A percentile compares a stretch with the other conserved stretches of the same genome.
Evolutionary conservation across 129 eudicot species (phyloP).

Genomic region (Gnaphalium uliginosum): DNA sequence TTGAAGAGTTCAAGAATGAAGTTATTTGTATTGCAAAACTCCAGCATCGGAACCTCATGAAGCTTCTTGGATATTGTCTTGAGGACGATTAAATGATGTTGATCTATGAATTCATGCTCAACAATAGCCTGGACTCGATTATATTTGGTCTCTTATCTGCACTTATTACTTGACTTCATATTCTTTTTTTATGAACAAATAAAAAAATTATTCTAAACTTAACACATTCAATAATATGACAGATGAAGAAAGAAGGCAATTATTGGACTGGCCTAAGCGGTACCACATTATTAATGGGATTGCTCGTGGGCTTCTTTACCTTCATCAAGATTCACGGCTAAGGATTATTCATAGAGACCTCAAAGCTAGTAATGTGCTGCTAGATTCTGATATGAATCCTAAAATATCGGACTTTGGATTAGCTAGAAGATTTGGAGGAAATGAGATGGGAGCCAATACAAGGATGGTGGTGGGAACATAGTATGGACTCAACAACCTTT

Average conservation of each 20-base stretch:
- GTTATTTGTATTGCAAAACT: conserved; percentile 38
- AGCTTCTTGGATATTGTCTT: conserved; percentile 52
- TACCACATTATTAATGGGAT: conserved; percentile 45
- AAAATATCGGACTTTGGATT: conserved; percentile 53
- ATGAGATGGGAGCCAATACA: conserved; percentile 36
- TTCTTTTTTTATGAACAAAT: no score
- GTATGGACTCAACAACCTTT: conserved; percentile 10
- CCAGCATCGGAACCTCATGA: conserved; percentile 52
- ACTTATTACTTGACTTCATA: no score
- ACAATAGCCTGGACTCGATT: not conserved
- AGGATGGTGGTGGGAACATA: conserved; percentile 47
- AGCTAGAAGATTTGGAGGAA: conserved; percentile 44
- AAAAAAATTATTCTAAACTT: not conserved
- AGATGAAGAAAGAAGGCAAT: conserved; percentile 23
- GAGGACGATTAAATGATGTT: conserved; percentile 48
- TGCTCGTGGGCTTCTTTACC: conserved; percentile 49
- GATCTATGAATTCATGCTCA: conserved; percentile 56
- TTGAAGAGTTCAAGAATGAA: conserved; percentile 49
- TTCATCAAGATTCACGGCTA: conserved; percentile 48
- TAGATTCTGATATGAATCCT: conserved; percentile 43
- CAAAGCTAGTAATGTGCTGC: conserved; percentile 45
- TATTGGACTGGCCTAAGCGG: conserved; percentile 44
- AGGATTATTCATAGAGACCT: no score
- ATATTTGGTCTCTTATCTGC: not conserved
- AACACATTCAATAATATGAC: conserved; percentile 2